A percentile compares a stretch with the other conserved stretches of the same genome.
Evolutionary conservation across 106 monocot genomes (phyloP).

Genomic region (Dioscorea zingiberensis): DNA sequence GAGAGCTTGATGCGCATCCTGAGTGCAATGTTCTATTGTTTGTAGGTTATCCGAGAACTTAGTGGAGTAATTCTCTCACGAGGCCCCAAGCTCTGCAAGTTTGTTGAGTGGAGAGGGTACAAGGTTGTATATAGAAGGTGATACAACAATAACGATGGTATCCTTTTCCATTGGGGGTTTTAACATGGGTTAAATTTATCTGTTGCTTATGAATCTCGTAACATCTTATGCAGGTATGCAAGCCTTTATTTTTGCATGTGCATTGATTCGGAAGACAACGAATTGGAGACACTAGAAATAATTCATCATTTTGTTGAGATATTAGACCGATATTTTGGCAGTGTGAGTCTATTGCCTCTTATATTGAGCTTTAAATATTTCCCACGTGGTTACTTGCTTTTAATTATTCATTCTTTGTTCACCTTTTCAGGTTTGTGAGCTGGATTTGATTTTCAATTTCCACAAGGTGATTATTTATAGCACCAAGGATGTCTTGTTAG

Average conservation of each 20-base stretch:
- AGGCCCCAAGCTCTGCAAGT: conserved; percentile 88
- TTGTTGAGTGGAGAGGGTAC: conserved; percentile 92
- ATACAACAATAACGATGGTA: neutral
- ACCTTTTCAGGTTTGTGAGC: conserved; percentile 72
- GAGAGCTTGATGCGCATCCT: no score
- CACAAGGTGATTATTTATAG: conserved; percentile 57
- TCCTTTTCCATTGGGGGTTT: no score
- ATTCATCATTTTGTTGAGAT: conserved; percentile 92
- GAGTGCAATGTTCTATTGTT: no score
- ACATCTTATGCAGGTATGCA: conserved; percentile 51
- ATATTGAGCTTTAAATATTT: no score
- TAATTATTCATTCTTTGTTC: no score
- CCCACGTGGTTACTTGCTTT: no score
- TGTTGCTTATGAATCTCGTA: no score
- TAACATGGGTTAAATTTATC: no score
- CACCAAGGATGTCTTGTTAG: neutral
- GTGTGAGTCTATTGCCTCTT: conserved; percentile 33
- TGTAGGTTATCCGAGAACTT: conserved; percentile 86
- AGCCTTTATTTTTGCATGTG: conserved; percentile 97
- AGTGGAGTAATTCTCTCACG: conserved; percentile 84
- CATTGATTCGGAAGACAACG: conserved; percentile 67
- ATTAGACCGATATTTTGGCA: conserved; percentile 87
- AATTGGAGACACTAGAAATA: conserved; percentile 71
- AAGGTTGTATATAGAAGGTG: conserved; percentile 96
- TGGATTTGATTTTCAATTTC: conserved; percentile 98